Percentiles rank a stretch among this genome's conserved stretches.
Evolutionary conservation across 83 land plant genomes (phyloP).

Genomic region (Picea abies): DNA sequence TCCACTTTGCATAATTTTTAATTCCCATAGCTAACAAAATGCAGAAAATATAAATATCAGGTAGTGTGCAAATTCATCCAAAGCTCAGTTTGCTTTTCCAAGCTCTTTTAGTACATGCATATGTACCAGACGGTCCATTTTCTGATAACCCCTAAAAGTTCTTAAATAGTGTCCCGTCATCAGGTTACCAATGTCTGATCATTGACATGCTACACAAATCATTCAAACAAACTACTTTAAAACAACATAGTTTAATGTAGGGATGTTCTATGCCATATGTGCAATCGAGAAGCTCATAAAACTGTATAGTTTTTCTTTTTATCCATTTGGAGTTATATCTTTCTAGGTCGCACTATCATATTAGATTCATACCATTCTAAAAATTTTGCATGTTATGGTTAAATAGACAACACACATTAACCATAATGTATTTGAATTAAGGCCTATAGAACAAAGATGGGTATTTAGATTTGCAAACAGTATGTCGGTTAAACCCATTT

Average conservation of each 20-base stretch:
- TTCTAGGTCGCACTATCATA: too few relatives aligned
- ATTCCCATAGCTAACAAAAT: conserved; percentile 69
- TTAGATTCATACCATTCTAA: too few relatives aligned
- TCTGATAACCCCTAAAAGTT: too few relatives aligned
- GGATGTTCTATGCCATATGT: background rate
- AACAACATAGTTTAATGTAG: background rate
- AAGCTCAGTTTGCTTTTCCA: background rate
- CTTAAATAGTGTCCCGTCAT: background rate
- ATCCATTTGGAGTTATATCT: background rate
- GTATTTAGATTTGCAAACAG: too few relatives aligned
- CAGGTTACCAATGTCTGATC: background rate
- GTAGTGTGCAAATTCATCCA: background rate
- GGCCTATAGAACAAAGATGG: too few relatives aligned
- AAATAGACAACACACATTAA: too few relatives aligned
- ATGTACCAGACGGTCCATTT: too few relatives aligned
- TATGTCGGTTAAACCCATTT: too few relatives aligned
- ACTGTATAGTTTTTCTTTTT: background rate
- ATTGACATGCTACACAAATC: background rate
- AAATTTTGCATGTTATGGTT: too few relatives aligned
- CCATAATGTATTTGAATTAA: too few relatives aligned
- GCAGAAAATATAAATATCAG: background rate
- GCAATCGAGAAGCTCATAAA: background rate
- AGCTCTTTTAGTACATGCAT: background rate
- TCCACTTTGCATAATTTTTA: conserved; percentile 92
- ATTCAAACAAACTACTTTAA: background rate